phyloP scores from a whole-genome alignment of 805 yeast species.

The Ogataea sp. region DNA sequence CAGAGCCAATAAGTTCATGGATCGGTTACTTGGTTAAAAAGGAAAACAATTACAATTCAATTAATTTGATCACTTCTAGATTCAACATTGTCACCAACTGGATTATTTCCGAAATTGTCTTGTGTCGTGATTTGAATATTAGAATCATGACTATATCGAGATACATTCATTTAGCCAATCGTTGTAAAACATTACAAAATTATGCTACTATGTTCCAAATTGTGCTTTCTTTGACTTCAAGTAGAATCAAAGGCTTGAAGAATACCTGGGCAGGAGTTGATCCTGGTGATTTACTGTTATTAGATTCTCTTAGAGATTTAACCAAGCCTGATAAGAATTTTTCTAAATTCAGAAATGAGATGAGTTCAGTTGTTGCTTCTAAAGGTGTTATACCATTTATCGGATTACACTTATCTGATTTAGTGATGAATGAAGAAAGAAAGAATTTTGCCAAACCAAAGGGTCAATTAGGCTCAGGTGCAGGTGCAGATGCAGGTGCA shows the following conservation, averaged over 20 bases:
- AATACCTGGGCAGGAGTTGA: slow-evolving; percentile 71
- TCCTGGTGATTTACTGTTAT: slow-evolving; percentile 61
- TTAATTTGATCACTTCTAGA: slow-evolving; percentile 73
- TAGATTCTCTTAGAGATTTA: slow-evolving; percentile 60
- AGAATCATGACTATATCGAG: slow-evolving; percentile 70
- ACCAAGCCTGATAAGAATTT: slow-evolving; percentile 75
- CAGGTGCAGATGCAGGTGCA: not conserved
- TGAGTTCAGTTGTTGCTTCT: slow-evolving; percentile 47
- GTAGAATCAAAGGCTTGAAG: slow-evolving; percentile 46
- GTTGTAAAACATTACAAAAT: slow-evolving; percentile 67
- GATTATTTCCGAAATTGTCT: slow-evolving; percentile 80
- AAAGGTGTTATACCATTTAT: slow-evolving; percentile 86
- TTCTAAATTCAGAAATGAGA: slow-evolving; percentile 51
- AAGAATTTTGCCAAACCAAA: slow-evolving; percentile 26
- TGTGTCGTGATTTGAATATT: slow-evolving; percentile 53
- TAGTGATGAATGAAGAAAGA: slow-evolving; percentile 64
- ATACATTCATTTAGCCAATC: slow-evolving; percentile 78
- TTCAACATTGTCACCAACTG: slow-evolving; percentile 87
- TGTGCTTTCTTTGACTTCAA: slow-evolving; percentile 69
- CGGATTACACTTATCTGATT: slow-evolving; percentile 77
- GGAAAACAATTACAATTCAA: slow-evolving; percentile 45
- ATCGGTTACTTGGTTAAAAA: slow-evolving; percentile 57
- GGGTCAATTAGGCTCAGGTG: not conserved
- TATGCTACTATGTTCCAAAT: slow-evolving; percentile 85
- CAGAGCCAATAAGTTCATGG: slow-evolving; percentile 78